These are phyloP conservation scores for Pseudoscleropodium purum DNA, from an alignment of 225 moss, liverwort and hornwort genomes.

Conservation along the genomic window DNA sequence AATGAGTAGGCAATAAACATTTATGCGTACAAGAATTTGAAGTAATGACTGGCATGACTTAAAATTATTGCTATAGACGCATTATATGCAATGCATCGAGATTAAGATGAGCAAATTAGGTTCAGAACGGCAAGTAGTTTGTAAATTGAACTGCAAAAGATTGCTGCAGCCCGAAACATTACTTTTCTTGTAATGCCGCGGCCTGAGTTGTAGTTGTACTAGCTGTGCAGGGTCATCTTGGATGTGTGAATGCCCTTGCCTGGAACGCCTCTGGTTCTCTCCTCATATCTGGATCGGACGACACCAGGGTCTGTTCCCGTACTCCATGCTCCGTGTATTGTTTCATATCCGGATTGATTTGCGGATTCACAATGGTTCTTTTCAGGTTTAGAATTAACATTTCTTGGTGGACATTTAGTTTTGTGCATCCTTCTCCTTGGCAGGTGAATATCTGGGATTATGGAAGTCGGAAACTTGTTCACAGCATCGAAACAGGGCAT, in stretches of 20 bases:
- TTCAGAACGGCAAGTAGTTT: not conserved
- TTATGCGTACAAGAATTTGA: not conserved
- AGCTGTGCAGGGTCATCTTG: slow-evolving; percentile 75
- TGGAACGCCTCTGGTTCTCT: slow-evolving; percentile 92
- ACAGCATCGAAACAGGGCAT: slow-evolving; percentile 94
- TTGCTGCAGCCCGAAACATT: not conserved
- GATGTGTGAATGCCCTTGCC: slow-evolving; percentile 87
- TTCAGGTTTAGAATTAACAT: not conserved
- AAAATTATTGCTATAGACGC: not conserved
- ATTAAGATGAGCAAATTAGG: not conserved
- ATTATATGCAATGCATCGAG: not conserved
- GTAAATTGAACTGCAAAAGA: not conserved
- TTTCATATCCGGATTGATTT: not conserved
- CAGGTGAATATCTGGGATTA: slow-evolving; percentile 99
- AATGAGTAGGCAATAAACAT: not conserved
- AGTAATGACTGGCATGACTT: not conserved
- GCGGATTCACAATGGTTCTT: not conserved
- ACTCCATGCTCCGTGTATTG: not conserved
- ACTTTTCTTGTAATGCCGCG: not conserved
- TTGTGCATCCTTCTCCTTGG: not conserved
- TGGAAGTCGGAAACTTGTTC: slow-evolving; percentile 68
- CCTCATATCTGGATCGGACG: slow-evolving; percentile 96
- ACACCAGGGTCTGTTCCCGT: slow-evolving; percentile 58
- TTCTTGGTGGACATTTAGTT: not conserved
- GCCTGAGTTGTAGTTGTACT: slow-evolving; percentile 4